phyloP scores from a whole-genome alignment of 176 grass and related monocot species.

The Puya raimondii region DNA sequence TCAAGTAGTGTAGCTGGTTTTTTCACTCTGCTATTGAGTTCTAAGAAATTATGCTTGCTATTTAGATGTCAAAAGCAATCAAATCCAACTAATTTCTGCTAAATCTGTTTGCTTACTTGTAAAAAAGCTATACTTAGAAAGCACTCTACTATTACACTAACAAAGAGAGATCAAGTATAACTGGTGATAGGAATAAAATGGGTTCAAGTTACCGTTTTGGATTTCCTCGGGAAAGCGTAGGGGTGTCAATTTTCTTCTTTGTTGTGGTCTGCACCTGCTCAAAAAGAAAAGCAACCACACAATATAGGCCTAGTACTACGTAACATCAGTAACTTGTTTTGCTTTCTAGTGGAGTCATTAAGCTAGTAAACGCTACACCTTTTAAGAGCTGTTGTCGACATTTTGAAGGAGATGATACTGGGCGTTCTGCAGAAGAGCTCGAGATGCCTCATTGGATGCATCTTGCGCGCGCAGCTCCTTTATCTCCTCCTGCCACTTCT shows the following conservation, averaged over 20 bases:
- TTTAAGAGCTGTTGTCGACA: slow-evolving; percentile 18
- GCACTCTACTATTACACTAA: neutral
- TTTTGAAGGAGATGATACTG: slow-evolving; percentile 66
- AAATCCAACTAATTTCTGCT: neutral
- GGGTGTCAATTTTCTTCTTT: no score
- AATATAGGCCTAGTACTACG: no score
- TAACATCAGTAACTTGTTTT: no score
- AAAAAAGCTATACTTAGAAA: neutral
- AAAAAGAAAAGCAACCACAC: no score
- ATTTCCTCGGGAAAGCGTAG: no score
- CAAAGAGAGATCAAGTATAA: neutral
- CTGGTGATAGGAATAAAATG: neutral
- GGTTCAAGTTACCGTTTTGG: neutral
- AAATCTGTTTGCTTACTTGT: neutral
- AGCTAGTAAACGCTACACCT: no score
- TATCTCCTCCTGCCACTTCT: slow-evolving; percentile 77
- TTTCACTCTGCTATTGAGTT: no score
- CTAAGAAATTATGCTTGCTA: no score
- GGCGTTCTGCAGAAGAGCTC: slow-evolving; percentile 54
- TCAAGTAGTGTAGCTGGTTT: no score
- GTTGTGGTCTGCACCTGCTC: no score
- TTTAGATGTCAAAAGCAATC: no score
- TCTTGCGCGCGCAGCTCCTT: slow-evolving; percentile 59
- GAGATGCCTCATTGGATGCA: slow-evolving; percentile 49
- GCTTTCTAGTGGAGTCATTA: neutral